Conservation (phyloP, 495 filamentous ascomycete genomes). For the Zalerion maritima region DNA sequence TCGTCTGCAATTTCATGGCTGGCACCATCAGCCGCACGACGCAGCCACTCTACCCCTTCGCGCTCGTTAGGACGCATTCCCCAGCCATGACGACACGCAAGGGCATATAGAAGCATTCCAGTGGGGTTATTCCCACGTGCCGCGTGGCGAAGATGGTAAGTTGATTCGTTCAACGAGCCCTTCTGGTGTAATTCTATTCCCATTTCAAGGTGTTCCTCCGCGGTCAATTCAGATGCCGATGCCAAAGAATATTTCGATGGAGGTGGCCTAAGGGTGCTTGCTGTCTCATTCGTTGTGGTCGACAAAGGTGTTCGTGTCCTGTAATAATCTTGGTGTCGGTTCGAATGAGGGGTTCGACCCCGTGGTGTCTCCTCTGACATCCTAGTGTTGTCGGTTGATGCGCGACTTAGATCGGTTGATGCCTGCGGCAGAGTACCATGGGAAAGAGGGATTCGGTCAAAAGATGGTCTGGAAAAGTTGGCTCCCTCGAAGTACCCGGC, state of each 20-base stretch:
- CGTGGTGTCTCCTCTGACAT: slow-evolving; percentile 24
- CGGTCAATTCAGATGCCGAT: slow-evolving; percentile 42
- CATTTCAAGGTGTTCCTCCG: slow-evolving; percentile 77
- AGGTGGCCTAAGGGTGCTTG: slow-evolving; percentile 48
- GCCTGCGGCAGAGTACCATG: slow-evolving; percentile 15
- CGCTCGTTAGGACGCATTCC: slow-evolving; percentile 82
- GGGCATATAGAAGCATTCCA: slow-evolving; percentile 87
- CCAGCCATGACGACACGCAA: slow-evolving; percentile 97
- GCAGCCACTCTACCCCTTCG: slow-evolving; percentile 82
- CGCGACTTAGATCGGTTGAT: slow-evolving; percentile 29
- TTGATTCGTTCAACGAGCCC: slow-evolving; percentile 76
- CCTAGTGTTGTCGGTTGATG: slow-evolving; percentile 29
- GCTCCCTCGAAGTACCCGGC: slow-evolving; percentile 21
- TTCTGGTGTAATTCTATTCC: slow-evolving; percentile 79
- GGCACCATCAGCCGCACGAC: slow-evolving; percentile 76
- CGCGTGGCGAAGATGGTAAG: slow-evolving; percentile 86
- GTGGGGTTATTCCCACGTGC: slow-evolving; percentile 75
- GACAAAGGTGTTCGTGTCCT: slow-evolving; percentile 30
- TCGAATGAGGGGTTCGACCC: slow-evolving; percentile 17
- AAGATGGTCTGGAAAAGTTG: slow-evolving; percentile 21
- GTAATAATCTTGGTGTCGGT: slow-evolving; percentile 14
- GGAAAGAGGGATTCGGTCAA: slow-evolving; percentile 31
- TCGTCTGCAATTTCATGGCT: slow-evolving; percentile 70
- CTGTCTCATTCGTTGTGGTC: slow-evolving; percentile 47
- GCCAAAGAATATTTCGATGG: slow-evolving; percentile 34